phyloP scores from a whole-genome alignment of 352 stramenopile genomes.

The Peronospora destructor region DNA sequence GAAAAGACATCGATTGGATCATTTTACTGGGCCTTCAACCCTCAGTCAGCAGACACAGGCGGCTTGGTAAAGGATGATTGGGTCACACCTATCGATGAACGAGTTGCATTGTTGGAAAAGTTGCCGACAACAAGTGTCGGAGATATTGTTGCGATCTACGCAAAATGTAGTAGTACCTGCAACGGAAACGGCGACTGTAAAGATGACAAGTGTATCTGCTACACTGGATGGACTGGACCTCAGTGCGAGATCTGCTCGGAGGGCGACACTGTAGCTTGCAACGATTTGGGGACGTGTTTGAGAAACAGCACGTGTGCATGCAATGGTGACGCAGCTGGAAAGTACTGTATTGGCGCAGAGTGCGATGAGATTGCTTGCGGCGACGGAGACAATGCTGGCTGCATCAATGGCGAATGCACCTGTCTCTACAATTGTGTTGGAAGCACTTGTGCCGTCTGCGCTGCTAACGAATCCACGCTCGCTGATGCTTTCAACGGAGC shows the following conservation, averaged over 20 bases:
- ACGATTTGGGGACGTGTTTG: slow-evolving; percentile 43
- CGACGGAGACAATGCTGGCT: slow-evolving; percentile 40
- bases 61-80: slow-evolving; percentile 69
- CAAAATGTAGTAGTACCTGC: slow-evolving; percentile 35
- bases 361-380: slow-evolving; percentile 52
- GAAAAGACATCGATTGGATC: slow-evolving; percentile 47
- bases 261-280: slow-evolving; percentile 46
- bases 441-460: slow-evolving; percentile 37
- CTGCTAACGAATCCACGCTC: slow-evolving; percentile 31
- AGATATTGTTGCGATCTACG: slow-evolving; percentile 35
- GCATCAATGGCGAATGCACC: slow-evolving; percentile 44
- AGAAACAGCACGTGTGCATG: slow-evolving; percentile 55
- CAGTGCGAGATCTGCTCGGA: slow-evolving; percentile 58
- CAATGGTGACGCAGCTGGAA: slow-evolving; percentile 38
- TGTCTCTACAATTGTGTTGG: slow-evolving; percentile 53
- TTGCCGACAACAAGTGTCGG: slow-evolving; percentile 38
- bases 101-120: slow-evolving; percentile 38
- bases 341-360: slow-evolving; percentile 43
- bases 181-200: slow-evolving; percentile 44
- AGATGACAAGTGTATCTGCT: slow-evolving; percentile 45
- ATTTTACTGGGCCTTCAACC: slow-evolving; percentile 79
- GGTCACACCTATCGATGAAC: slow-evolving; percentile 51
- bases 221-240: slow-evolving; percentile 50
- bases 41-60: slow-evolving; percentile 59
- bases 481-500: slow-evolving; percentile 23